These are phyloP conservation scores for Mycotypha africana DNA, from an alignment of 371 early-diverging fungal genomes.

Conservation along the genomic window DNA sequence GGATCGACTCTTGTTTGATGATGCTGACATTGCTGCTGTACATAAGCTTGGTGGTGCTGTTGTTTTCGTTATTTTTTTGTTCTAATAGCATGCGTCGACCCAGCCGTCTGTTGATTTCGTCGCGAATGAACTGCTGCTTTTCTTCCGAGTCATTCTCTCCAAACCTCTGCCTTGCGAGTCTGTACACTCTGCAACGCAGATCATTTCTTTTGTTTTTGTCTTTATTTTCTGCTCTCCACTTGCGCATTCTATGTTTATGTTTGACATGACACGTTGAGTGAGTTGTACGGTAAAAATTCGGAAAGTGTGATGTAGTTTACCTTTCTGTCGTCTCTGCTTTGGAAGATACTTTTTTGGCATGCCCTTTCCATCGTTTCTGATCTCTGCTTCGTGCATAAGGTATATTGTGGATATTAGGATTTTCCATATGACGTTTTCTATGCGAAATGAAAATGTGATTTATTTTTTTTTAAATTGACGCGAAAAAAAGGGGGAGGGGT, in stretches of 20 bases:
- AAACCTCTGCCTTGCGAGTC: constrained; percentile 57
- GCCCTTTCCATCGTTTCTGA: constrained; percentile 53
- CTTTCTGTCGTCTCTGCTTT: constrained; percentile 50
- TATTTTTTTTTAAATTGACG: background rate
- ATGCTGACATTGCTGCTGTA: background rate
- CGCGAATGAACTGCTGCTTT: constrained; percentile 56
- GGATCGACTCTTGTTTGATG: background rate
- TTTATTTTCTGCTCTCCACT: constrained; percentile 57
- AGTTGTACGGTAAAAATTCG: no score
- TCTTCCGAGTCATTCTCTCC: constrained; percentile 53
- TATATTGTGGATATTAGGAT: constrained; percentile 40
- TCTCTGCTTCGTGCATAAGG: constrained; percentile 52
- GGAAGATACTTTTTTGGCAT: constrained; percentile 47
- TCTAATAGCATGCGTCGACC: constrained; percentile 22
- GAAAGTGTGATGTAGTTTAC: constrained; percentile 10
- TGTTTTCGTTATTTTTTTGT: background rate
- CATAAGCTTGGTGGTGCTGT: background rate
- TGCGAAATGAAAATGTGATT: constrained; percentile 1
- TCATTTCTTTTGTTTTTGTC: constrained; percentile 65
- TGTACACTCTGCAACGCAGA: constrained; percentile 65
- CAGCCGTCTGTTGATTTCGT: constrained; percentile 48
- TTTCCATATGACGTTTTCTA: constrained; percentile 37
- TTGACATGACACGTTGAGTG: no score
- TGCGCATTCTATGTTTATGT: constrained; percentile 54
- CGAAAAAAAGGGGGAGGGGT: background rate